These are phyloP conservation scores for Eucalyptus marginata DNA, from an alignment of 345 rosid genomes.

Conservation along the genomic window DNA sequence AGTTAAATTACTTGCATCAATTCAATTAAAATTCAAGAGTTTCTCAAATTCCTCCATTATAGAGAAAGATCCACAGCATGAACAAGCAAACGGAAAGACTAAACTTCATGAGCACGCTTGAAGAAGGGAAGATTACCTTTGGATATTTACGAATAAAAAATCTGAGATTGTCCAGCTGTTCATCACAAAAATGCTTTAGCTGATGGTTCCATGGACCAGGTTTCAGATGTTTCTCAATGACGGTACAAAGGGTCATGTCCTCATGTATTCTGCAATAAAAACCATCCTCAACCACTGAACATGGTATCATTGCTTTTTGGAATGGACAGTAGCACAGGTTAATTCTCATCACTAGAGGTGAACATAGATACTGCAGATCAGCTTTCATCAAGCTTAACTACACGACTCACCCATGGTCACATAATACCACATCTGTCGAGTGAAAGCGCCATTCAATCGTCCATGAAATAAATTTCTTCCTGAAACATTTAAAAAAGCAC, in stretches of 20 bases:
- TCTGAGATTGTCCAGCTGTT: conserved; percentile 45
- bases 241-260: conserved; percentile 38
- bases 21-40: too few relatives aligned
- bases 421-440: conserved; percentile 44
- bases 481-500: conserved; percentile 9
- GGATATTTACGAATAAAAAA: conserved; percentile 51
- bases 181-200: conserved; percentile 50
- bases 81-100: neutral
- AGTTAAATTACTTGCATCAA: too few relatives aligned
- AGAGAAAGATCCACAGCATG: neutral
- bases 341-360: neutral
- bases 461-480: conserved; percentile 67
- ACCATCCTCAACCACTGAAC: neutral
- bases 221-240: conserved; percentile 60
- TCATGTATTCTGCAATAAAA: conserved; percentile 47
- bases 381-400: neutral
- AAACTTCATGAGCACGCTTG: neutral
- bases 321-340: neutral
- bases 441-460: conserved; percentile 91
- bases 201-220: conserved; percentile 72
- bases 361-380: neutral
- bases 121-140: conserved; percentile 21
- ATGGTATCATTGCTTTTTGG: neutral
- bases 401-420: conserved; percentile 55
- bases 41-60: neutral